Evolutionary conservation across 176 grass and related monocot species (phyloP), one percentile per base, ranked within the genome.

Genomic region (Areca catechu): DNA sequence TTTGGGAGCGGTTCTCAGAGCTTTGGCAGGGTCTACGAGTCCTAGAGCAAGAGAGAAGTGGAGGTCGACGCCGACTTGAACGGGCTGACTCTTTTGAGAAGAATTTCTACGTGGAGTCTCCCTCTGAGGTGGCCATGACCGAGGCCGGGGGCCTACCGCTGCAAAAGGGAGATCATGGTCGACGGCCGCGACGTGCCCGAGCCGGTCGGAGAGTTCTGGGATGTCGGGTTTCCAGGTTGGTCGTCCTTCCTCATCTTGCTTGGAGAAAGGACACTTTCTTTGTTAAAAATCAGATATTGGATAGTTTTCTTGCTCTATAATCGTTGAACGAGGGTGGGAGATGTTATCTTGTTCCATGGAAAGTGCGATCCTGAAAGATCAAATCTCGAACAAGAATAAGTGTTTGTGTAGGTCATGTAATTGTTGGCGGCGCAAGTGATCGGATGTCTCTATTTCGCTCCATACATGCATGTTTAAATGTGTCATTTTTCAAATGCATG

Each of bases 101-200:
- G 76, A 98, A 98, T 69, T 98, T 98, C 84, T 92, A 92, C 15
- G 78, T 92, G 66, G 93, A 98, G 78, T 74, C 88, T 1, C 76
- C 75, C 9, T 56, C 87, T n/a, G n/a, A n/a, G n/a, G n/a, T n/a
- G n/a, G n/a, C n/a, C 25, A 88, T 97, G 93, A 85, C 83, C 29
- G 72, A 67, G 57, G 74, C 78, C 24, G 92, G 91, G 49, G 80
- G 86, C 83, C 4, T 97, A 97, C 69, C 80, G 93, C 20, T 76
- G 72, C 48, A 78, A 78, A 50, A 63, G 84, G 71, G 83, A 92
- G 58, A 92, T 98, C 48, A 88, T 87, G 3, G 66, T 92, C 16
- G 93, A 98, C n/a, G 84, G 87, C 24, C 74, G 59, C 6, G 93
- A 92, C 25, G 75, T 98, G 59, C 93, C 93, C 65, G 88, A 92